Conservation (phyloP, 345 rosid species). For the Abelmoschus esculentus region DNA sequence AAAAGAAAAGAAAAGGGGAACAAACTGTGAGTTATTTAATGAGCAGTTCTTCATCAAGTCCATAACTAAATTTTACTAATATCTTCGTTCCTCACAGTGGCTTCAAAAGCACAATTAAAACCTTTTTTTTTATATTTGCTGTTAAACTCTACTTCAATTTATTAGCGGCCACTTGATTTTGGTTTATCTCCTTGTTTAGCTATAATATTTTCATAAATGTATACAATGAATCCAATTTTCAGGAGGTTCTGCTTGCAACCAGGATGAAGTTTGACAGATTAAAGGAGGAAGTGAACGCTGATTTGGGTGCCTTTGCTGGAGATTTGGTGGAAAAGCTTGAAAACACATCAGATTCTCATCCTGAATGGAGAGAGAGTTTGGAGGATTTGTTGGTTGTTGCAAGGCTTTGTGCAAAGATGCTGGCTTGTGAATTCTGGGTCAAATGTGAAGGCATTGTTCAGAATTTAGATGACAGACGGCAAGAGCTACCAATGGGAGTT, state of each 20-base stretch:
- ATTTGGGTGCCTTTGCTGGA: conserved; percentile 80
- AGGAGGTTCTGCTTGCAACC: conserved; percentile 82
- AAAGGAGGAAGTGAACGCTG: conserved; percentile 89
- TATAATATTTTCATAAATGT: background rate
- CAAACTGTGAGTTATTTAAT: too few species aligned
- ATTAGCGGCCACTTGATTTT: conserved; percentile 5
- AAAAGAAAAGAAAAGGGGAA: background rate
- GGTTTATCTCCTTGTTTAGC: background rate
- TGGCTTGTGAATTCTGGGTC: conserved; percentile 72
- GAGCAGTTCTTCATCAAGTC: background rate
- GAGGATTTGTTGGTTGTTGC: conserved; percentile 85
- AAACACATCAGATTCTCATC: conserved; percentile 47
- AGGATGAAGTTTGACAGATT: conserved; percentile 73
- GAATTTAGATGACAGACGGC: conserved; percentile 80
- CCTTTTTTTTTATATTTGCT: background rate
- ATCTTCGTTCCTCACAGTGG: background rate
- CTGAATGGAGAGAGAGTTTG: conserved; percentile 62
- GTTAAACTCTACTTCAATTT: background rate
- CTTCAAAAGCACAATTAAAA: background rate
- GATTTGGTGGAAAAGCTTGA: conserved; percentile 77
- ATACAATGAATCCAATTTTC: conserved; percentile 8
- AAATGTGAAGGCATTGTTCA: conserved; percentile 88
- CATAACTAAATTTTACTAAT: background rate
- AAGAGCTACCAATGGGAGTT: conserved; percentile 80
- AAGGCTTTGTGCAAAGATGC: conserved; percentile 70